Evolutionary conservation across 352 stramenopile genomes (phyloP).

Genomic region (Chrysophaeum taylorii): DNA sequence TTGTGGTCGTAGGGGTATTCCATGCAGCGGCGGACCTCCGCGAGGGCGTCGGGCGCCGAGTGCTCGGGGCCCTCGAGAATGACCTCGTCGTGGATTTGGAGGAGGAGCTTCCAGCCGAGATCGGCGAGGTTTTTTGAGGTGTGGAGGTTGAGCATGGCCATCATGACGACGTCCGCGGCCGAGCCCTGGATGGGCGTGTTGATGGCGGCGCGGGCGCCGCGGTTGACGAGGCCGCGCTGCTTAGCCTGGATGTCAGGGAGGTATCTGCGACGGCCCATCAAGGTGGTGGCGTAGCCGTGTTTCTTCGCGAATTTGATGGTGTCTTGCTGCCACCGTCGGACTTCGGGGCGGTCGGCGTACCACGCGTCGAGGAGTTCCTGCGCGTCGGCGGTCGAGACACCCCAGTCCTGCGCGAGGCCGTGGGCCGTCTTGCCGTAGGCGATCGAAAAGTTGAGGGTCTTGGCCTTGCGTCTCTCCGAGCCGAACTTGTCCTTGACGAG

Average conservation of each 20-base stretch:
- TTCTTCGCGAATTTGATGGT: conserved; percentile 73
- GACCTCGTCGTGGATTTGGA: conserved; percentile 98
- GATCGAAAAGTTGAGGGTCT: conserved; percentile 99
- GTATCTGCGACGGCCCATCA: conserved; percentile 93
- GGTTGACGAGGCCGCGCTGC: conserved; percentile 40
- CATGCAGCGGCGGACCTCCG: conserved; percentile 82
- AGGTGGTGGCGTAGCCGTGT: conserved; percentile 70
- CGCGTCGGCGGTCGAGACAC: conserved; percentile 56
- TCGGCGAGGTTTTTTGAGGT: conserved; percentile 71
- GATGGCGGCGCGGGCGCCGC: conserved; percentile 88
- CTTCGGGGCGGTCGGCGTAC: conserved; percentile 80
- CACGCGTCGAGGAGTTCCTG: conserved; percentile 83
- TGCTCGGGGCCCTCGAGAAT: conserved; percentile 97
- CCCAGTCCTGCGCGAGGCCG: conserved; percentile 85
- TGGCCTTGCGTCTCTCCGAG: conserved; percentile 91
- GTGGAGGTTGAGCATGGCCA: conserved; percentile 96
- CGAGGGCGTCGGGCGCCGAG: conserved; percentile 72
- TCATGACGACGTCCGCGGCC: conserved; percentile 96
- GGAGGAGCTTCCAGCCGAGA: conserved; percentile 93
- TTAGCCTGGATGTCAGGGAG: conserved; percentile 76
- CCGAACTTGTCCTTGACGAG: conserved; percentile 96
- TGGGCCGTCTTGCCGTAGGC: conserved; percentile 98
- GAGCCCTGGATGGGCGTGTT: conserved; percentile 99
- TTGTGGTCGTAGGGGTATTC: conserved; percentile 83
- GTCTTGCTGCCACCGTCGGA: conserved; percentile 71